Base-by-base conservation (phyloP, 306 rosid genomes). In the Oemleria cerasiformis region DNA sequence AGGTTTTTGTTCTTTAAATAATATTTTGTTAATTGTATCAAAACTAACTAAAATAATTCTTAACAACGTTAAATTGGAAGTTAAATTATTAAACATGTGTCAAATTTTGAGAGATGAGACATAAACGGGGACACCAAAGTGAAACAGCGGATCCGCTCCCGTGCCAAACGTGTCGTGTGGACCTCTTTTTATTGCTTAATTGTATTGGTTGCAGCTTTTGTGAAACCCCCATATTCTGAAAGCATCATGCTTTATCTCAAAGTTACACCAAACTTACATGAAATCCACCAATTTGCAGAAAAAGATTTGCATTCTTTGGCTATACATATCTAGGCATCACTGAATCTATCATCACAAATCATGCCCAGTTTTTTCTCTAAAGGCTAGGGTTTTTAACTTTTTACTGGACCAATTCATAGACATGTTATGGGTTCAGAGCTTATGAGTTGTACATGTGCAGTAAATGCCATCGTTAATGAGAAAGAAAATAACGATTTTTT, bases 171-270 rank as follows among this genome's bases (percentile, higher is more conserved):
- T 61, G 72, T 45, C 79, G 78, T 68, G 67, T 62, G 39, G 25
- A 63, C 58, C 47, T 65, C 62, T 39, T 48, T 59, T 63, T 41
- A 2, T 41, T 30, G 36, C 36, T 30, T 3, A 30, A 30, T 65
- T 59, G 23, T 54, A 56, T 54, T 14, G 34, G 39, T 77, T 67
- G 49, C 78, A 77, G 71, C 67, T 53, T 76, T 40, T 60, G 50
- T 9, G 50, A 70, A 75, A 48, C 15, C 8, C 13, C 8, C 21
- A 34, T 69, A 56, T 41, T 7, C 20, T 56, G 12, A n/a, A 49
- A 16, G 60, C 61, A 5, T 6, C 47, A 36, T 40, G 36, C 36
- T 63, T 11, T 38, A 1, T 44, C 60, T 40, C 39, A 15, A 12
- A 72, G 57, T 55, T 70, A 11, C 12, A 73, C 17, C 63, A 20